Evolutionary conservation across 1,284 basidiomycete species (phyloP).

Genomic region (Cryptococcus amylolentus): DNA sequence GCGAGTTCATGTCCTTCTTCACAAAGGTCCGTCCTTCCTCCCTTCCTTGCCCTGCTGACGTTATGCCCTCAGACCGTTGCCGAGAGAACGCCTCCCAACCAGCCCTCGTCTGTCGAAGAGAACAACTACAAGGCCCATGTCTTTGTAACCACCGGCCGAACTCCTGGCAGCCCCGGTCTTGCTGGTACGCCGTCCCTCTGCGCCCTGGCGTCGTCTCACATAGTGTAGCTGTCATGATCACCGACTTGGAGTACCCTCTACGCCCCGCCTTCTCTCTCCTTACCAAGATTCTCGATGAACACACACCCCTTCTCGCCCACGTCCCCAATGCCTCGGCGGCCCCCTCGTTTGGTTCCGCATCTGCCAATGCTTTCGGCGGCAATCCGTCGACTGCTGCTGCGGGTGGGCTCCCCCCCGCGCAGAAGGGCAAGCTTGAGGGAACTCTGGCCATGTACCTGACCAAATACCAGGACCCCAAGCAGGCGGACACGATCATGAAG

Average conservation of each 20-base stretch:
- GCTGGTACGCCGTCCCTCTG: constrained; percentile 58
- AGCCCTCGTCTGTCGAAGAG: constrained; percentile 91
- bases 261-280: constrained; percentile 94
- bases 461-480: constrained; percentile 96
- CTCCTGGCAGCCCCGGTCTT: constrained; percentile 50
- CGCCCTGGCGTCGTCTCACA: constrained; percentile 6
- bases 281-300: constrained; percentile 92
- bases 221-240: constrained; percentile 76
- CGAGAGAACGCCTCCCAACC: constrained; percentile 79
- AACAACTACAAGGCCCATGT: constrained; percentile 92
- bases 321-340: constrained; percentile 41
- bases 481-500: constrained; percentile 98
- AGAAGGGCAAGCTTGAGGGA: constrained; percentile 52
- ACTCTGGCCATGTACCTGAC: constrained; percentile 73
- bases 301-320: constrained; percentile 66
- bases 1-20: constrained; percentile 88
- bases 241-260: constrained; percentile 94
- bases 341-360: constrained; percentile 39
- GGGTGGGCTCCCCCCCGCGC: constrained; percentile 47
- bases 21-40: constrained; percentile 53
- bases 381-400: constrained; percentile 47
- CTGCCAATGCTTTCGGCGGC: constrained; percentile 42
- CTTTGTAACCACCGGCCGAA: constrained; percentile 55
- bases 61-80: constrained; percentile 65
- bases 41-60: not conserved